A percentile compares a stretch with the other conserved stretches of the same genome.
These are phyloP conservation scores for Annulohypoxylon stygium DNA, from an alignment of 495 filamentous ascomycete species.

Conservation along the genomic window DNA sequence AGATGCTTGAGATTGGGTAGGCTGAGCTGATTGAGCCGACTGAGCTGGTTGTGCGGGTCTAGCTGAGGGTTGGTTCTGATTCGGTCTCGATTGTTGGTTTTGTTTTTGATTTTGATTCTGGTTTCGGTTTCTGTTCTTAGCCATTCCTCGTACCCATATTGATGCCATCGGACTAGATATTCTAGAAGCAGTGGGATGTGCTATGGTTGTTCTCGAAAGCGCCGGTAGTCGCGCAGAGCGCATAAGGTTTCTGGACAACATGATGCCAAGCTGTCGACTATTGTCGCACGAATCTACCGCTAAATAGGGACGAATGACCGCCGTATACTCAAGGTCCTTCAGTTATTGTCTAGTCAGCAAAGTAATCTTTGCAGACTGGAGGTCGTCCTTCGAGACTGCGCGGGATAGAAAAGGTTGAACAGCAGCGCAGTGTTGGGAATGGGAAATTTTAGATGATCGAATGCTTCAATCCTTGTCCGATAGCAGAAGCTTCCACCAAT, in stretches of 20 bases:
- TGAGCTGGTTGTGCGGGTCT: conserved; percentile 25
- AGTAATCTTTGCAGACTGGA: conserved; percentile 18
- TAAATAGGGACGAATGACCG: not conserved
- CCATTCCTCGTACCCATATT: conserved; percentile 59
- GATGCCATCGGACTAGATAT: conserved; percentile 35
- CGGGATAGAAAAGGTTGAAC: conserved; percentile 25
- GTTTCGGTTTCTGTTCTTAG: conserved; percentile 49
- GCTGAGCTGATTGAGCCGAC: not conserved
- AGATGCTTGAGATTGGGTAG: conserved; percentile 16
- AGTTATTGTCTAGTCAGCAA: conserved; percentile 9
- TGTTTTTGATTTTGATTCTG: conserved; percentile 21
- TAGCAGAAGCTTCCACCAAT: conserved; percentile 9
- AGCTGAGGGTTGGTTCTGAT: conserved; percentile 24
- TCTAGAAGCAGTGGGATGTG: conserved; percentile 37
- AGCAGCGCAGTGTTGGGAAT: conserved; percentile 14
- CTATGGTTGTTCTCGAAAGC: conserved; percentile 46
- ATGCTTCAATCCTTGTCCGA: conserved; percentile 26
- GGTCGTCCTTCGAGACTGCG: conserved; percentile 26
- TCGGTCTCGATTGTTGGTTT: conserved; percentile 16
- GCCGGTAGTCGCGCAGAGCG: conserved; percentile 52
- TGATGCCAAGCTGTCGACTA: conserved; percentile 44
- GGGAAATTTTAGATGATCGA: conserved; percentile 33
- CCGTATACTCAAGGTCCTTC: conserved; percentile 6
- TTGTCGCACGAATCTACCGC: conserved; percentile 18
- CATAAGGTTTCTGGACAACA: conserved; percentile 59